These are phyloP conservation scores for Metarhizium rileyi DNA, from an alignment of 2,329 filamentous ascomycete species.

Conservation along the genomic window DNA sequence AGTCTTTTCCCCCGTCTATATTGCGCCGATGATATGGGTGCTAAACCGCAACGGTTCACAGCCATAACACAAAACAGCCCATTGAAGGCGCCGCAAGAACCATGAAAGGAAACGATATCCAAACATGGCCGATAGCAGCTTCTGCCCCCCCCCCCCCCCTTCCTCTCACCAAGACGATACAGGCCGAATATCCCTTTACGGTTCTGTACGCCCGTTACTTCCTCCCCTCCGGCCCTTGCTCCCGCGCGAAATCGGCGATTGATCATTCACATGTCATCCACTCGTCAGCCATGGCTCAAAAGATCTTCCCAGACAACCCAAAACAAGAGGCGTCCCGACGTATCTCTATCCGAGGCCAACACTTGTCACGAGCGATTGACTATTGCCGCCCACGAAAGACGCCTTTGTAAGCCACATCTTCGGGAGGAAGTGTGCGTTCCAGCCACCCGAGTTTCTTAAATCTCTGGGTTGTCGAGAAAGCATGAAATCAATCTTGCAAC, in stretches of 20 bases:
- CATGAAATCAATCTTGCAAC: too few relatives aligned
- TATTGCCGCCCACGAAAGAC: too few relatives aligned
- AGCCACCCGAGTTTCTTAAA: neutral
- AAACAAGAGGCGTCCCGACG: neutral
- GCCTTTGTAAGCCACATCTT: too few relatives aligned
- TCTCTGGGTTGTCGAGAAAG: too few relatives aligned
- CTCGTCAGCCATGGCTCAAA: neutral
- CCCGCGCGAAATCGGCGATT: neutral
- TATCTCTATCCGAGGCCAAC: too few relatives aligned
- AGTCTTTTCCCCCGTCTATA: neutral
- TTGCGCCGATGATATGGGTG: too few relatives aligned
- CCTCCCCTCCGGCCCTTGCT: neutral
- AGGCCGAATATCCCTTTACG: neutral
- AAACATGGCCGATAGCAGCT: neutral
- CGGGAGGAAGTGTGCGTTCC: neutral
- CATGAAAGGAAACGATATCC: neutral
- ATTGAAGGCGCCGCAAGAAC: neutral
- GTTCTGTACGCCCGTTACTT: too few relatives aligned
- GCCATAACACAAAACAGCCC: too few relatives aligned
- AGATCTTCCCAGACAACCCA: neutral
- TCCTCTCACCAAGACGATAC: neutral
- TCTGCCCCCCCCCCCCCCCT: neutral
- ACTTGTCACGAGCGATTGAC: too few relatives aligned
- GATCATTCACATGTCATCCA: neutral
- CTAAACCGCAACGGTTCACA: too few relatives aligned